Evolutionary conservation across 805 yeast species (phyloP).

Genomic region (Cyberlindnera mississippiensis): DNA sequence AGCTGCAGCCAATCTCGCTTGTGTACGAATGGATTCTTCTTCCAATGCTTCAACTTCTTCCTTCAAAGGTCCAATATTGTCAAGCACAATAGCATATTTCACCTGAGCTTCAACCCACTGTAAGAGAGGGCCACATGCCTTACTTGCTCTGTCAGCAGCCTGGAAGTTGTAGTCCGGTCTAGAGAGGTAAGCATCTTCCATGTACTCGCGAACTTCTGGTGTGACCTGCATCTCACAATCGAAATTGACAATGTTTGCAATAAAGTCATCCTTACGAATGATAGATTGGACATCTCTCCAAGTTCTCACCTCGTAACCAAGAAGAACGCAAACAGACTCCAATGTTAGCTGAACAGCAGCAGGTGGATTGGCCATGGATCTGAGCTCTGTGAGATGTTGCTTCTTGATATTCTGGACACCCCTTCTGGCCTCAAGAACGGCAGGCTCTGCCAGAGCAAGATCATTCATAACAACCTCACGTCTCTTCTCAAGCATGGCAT

Average conservation of each 20-base stretch:
- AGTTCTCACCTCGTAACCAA: constrained; percentile 59
- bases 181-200: constrained; percentile 59
- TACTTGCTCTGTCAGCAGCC: constrained; percentile 81
- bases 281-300: constrained; percentile 85
- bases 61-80: constrained; percentile 68
- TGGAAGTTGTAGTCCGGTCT: constrained; percentile 65
- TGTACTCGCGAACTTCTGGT: constrained; percentile 44
- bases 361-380: constrained; percentile 91
- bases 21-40: constrained; percentile 53
- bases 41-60: constrained; percentile 62
- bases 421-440: constrained; percentile 74
- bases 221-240: constrained; percentile 59
- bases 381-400: constrained; percentile 82
- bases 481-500: constrained; percentile 51
- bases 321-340: constrained; percentile 82
- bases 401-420: constrained; percentile 94
- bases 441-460: constrained; percentile 77
- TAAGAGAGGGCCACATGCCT: constrained; percentile 89
- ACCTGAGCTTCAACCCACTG: constrained; percentile 91
- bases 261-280: constrained; percentile 85
- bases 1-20: constrained; percentile 68
- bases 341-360: constrained; percentile 77
- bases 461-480: constrained; percentile 54
- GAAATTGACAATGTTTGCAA: constrained; percentile 72
- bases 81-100: constrained; percentile 66